Evolutionary conservation across 2,329 filamentous ascomycete genomes (phyloP), one percentile per base, ranked within the genome.

Genomic region (Neonectria neomacrospora): DNA sequence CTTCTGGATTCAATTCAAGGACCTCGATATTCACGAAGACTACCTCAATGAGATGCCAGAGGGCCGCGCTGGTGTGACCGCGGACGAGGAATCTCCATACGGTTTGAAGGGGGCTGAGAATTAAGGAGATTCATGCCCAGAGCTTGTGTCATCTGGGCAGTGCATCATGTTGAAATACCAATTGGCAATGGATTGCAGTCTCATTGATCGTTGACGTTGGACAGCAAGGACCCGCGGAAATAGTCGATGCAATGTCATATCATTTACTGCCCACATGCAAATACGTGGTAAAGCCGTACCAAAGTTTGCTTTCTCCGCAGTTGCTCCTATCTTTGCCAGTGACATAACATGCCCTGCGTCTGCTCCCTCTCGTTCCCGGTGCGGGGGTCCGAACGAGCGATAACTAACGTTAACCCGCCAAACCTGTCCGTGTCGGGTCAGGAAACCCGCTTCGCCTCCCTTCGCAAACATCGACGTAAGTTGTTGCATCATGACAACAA

Each of bases 1-100:
- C n/a, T 94, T 95, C 81, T 94, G 83, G 80, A 78, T 88, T 60
- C 86, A 84, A 67, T 91, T 90, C 78, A 78, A 82, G n/a, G 76
- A 81, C 5, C 78, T 90, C 2, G 91, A 93, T 72, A 79, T 77
- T 52, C 80, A 87, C 65, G 91, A 93, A 70, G 91, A 93, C 75
- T 80, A 83, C 39, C 78, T 93, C 57, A 93, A 93, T 67, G 83
- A 87, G 74, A 76, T 87, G 26, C 76, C 76, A 4, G 78, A 79
- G 61, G 78, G 77, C 22, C 70, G 64, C 16, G 68, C 76, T 42
- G 73, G 74, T 39, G 66, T 55, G 3, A 70, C 63, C 20, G 58
- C 54, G 1, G 70, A 74, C 2, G 67, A 71, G 45, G 72, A 72
- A 60, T 53, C 64, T 22, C 69, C 62, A 7, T 52, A 63, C 30